Percentiles rank a stretch among this genome's conserved stretches.
Conservation (phyloP, 2,329 filamentous ascomycete species). For the Phialemoniopsis sp. region DNA sequence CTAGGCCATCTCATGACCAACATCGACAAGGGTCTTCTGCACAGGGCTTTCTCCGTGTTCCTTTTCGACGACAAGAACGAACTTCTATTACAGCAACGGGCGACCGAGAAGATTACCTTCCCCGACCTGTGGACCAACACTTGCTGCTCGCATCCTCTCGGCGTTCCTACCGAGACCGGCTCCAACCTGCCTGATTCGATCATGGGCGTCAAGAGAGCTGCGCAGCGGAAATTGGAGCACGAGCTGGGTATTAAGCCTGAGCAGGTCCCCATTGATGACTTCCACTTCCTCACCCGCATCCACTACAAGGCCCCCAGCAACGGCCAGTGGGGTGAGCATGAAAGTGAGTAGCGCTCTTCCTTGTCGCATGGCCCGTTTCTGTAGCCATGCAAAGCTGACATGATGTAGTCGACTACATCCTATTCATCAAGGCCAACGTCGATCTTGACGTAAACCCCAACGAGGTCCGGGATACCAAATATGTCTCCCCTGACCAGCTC, state of each 20-base stretch:
- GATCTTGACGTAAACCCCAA: constrained; percentile 79
- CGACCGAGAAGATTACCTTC: constrained; percentile 96
- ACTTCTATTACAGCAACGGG: constrained; percentile 91
- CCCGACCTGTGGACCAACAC: constrained; percentile 99
- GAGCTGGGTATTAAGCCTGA: constrained; percentile 87
- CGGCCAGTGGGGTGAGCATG: constrained; percentile 98
- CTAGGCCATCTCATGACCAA: constrained; percentile 97
- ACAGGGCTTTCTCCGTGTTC: constrained; percentile 97
- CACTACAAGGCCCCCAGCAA: constrained; percentile 98
- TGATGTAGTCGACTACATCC: constrained; percentile 84
- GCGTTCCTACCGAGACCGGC: constrained; percentile 87
- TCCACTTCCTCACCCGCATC: constrained; percentile 91
- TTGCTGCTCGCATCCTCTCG: constrained; percentile 95
- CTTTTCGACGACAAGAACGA: constrained; percentile 93
- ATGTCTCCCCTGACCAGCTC: constrained; percentile 77
- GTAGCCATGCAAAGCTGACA: not conserved
- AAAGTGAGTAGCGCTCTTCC: constrained; percentile 61
- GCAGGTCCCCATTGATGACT: constrained; percentile 87
- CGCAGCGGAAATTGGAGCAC: constrained; percentile 88
- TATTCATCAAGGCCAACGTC: constrained; percentile 95
- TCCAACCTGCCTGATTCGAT: constrained; percentile 75
- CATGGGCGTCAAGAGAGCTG: constrained; percentile 83
- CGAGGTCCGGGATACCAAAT: constrained; percentile 81
- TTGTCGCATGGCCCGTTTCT: not conserved
- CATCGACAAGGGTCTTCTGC: constrained; percentile 91